Conservation (phyloP, 192 early-diverging fungal genomes). For the Obelidium mucronatum region DNA sequence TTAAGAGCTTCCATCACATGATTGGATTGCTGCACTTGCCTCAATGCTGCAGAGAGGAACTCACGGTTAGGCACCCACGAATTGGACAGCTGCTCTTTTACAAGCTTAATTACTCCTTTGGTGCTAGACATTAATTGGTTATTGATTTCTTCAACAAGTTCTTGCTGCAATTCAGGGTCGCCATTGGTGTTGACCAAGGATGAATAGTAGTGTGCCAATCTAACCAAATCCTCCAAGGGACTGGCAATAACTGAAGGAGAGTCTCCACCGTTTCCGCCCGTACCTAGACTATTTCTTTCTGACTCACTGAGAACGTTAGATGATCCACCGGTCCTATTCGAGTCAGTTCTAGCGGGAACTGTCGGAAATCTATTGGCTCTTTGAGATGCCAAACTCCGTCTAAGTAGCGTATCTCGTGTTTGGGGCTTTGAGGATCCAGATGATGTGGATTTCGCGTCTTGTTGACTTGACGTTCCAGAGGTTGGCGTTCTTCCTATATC, state of each 20-base stretch:
- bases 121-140: conserved; percentile 52
- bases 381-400: neutral
- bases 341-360: neutral
- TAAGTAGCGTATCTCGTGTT: neutral
- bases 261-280: neutral
- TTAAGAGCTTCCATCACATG: conserved; percentile 52
- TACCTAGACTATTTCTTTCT: neutral
- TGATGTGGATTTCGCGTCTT: neutral
- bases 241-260: neutral
- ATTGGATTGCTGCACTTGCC: conserved; percentile 52
- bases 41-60: conserved; percentile 51
- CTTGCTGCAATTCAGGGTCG: conserved; percentile 35
- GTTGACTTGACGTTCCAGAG: too few relatives aligned
- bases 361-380: neutral
- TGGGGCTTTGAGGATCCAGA: neutral
- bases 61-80: conserved; percentile 63
- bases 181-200: conserved; percentile 22
- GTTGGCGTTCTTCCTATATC: too few relatives aligned
- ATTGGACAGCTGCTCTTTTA: conserved; percentile 56
- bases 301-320: neutral
- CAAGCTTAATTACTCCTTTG: conserved; percentile 54
- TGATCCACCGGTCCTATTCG: neutral
- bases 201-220: conserved; percentile 46
- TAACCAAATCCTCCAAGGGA: conserved; percentile 48
- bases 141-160: conserved; percentile 46